Evolutionary conservation across 2,329 filamentous ascomycete species (phyloP).

Genomic region (Fusarium brachygibbosum): DNA sequence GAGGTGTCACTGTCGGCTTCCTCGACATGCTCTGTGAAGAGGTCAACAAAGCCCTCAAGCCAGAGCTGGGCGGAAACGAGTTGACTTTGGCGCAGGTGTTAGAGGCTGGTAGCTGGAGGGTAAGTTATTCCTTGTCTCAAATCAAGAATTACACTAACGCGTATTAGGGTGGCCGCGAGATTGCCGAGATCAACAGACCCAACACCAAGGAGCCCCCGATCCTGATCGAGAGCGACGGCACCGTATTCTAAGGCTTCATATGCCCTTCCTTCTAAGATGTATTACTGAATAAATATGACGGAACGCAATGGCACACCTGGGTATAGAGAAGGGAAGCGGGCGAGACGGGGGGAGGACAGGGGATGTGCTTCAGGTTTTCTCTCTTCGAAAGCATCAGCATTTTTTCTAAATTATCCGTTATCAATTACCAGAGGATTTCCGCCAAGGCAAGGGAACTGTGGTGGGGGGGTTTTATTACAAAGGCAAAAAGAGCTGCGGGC

Average conservation of each 20-base stretch:
- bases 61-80: slow-evolving; percentile 75
- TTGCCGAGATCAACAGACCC: slow-evolving; percentile 93
- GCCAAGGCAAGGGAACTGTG: slow-evolving; percentile 5
- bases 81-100: slow-evolving; percentile 89
- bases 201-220: slow-evolving; percentile 98
- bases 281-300: slow-evolving; percentile 44
- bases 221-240: slow-evolving; percentile 95
- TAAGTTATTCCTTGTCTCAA: slow-evolving; percentile 58
- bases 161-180: slow-evolving; percentile 86
- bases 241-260: slow-evolving; percentile 79
- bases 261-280: slow-evolving; percentile 30
- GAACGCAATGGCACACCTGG: slow-evolving; percentile 33
- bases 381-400: slow-evolving; percentile 42
- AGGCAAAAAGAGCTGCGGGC: slow-evolving; percentile 34
- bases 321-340: slow-evolving; percentile 32
- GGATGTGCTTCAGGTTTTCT: slow-evolving; percentile 30
- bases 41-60: slow-evolving; percentile 55
- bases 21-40: slow-evolving; percentile 67
- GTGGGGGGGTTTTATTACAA: slow-evolving; percentile 19
- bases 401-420: slow-evolving; percentile 37
- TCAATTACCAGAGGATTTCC: slow-evolving; percentile 33
- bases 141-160: slow-evolving; percentile 31
- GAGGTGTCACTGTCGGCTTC: slow-evolving; percentile 72
- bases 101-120: slow-evolving; percentile 98
- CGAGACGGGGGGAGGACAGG: neutral